Evolutionary conservation across 305 asterid genomes (phyloP), one percentile per base, ranked within the genome.

Genomic region (Withania somnifera): DNA sequence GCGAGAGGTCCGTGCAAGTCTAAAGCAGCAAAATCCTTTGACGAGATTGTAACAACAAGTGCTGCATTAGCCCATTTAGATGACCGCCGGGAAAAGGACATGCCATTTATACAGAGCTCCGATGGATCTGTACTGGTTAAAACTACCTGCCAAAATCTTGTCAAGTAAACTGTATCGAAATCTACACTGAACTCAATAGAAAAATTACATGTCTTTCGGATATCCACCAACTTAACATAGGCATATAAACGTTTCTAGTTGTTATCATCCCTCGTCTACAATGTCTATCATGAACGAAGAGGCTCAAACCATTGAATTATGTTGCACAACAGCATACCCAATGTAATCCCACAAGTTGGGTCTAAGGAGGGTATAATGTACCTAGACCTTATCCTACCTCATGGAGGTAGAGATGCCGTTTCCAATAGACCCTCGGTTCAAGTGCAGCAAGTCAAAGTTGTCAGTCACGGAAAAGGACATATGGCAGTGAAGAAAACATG

Each of bases 21-120:
- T 80, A 93, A 86, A 83, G 92, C 90, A 71, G 89, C 91, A 20
- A 93, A 92, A 89, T 96, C 99, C 61, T 90, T 88, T 57, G 97
- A 88, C 0, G 98, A 90, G 32, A 92, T 95, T 24, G 92, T 90
- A 52, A 88, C 97, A 32, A 93, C 98, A 67, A 96, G 92, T 75
- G 99, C 98, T 82, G 98, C 97, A 85, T 96, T 96, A 60, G 98
- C 99, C 99, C 99, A 93, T 83, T 83, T 88, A 79, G 99, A 96
- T 52, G 99, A 87, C 81, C 99, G 97, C 56, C 91, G 90, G 38
- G 98, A 96, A 85, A 94, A 96, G 5, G 99, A 96, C 98, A 96
- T 94, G 79, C 98, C 99, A 60, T 96, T 96, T 79, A 96, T 91
- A 85, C 99, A 94, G 82, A 96, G 90, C 85, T 96, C 99, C 2